Conservation (phyloP, 345 rosid species). For the Excoecaria agallocha region DNA sequence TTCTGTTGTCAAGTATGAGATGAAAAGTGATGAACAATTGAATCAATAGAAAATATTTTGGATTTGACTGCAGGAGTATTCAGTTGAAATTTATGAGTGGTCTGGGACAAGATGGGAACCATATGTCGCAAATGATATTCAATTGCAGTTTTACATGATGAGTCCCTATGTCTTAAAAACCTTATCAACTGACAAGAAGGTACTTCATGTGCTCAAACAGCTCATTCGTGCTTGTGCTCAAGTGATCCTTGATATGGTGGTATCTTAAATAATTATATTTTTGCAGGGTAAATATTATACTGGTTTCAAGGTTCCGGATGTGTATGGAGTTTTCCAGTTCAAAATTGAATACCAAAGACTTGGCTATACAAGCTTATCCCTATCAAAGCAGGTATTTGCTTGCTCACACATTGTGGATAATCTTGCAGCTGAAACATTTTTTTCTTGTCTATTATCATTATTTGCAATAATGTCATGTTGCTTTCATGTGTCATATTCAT, state of each 20-base stretch:
- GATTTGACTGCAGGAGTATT: slow-evolving; percentile 43
- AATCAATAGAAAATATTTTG: neutral
- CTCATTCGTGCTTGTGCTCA: neutral
- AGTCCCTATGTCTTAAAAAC: slow-evolving; percentile 61
- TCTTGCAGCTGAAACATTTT: neutral
- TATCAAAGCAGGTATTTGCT: slow-evolving; percentile 54
- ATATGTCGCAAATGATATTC: slow-evolving; percentile 52
- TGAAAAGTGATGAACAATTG: neutral
- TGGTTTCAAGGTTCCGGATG: slow-evolving; percentile 65
- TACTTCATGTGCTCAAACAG: slow-evolving; percentile 6
- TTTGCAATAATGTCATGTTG: neutral
- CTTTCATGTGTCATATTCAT: neutral
- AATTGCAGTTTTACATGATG: slow-evolving; percentile 68
- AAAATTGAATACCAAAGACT: slow-evolving; percentile 57
- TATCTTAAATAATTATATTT: neutral
- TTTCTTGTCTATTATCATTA: neutral
- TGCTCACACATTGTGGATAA: neutral
- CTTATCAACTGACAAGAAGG: slow-evolving; percentile 48
- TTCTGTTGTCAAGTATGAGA: neutral
- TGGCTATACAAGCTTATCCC: slow-evolving; percentile 58
- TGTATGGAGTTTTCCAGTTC: slow-evolving; percentile 65
- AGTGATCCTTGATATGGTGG: neutral
- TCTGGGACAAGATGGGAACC: slow-evolving; percentile 67
- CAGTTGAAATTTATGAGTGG: slow-evolving; percentile 61
- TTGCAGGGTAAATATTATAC: slow-evolving; percentile 51